phyloP scores from a whole-genome alignment of 352 stramenopile genomes.

The Globisporangium nunn region DNA sequence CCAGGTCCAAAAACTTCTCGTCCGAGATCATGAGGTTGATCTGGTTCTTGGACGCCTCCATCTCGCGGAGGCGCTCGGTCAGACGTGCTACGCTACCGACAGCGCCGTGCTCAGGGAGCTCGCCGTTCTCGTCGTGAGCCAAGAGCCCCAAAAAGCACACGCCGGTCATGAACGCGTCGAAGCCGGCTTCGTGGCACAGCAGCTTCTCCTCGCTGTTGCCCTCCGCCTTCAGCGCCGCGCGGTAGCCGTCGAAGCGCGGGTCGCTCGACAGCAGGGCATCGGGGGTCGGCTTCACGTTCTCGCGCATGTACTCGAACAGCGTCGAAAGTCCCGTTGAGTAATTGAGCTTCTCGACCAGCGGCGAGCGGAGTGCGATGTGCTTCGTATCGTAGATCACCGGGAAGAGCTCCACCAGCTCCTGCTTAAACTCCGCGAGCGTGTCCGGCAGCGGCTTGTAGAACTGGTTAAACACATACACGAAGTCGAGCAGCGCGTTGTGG shows the following conservation, averaged over 20 bases:
- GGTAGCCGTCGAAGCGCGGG: conserved; percentile 56
- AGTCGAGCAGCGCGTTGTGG: conserved; percentile 81
- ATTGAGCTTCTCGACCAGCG: conserved; percentile 36
- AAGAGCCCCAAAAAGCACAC: conserved; percentile 71
- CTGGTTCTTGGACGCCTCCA: conserved; percentile 58
- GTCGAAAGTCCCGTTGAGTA: conserved; percentile 51
- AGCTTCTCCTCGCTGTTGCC: conserved; percentile 38
- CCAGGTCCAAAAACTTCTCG: conserved; percentile 47
- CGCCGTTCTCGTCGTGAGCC: conserved; percentile 45
- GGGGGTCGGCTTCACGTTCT: conserved; percentile 46
- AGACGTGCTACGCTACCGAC: conserved; percentile 27
- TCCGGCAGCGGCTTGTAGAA: conserved; percentile 74
- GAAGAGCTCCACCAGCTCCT: conserved; percentile 59
- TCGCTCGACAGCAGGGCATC: conserved; percentile 49
- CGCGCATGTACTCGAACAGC: conserved; percentile 75
- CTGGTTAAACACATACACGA: conserved; percentile 80
- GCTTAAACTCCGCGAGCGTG: conserved; percentile 65
- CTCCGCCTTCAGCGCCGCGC: conserved; percentile 42
- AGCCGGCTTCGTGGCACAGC: conserved; percentile 79
- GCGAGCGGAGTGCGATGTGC: conserved; percentile 49
- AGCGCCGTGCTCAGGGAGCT: conserved; percentile 20
- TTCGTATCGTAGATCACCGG: conserved; percentile 80
- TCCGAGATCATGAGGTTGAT: conserved; percentile 82
- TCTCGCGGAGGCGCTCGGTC: conserved; percentile 29
- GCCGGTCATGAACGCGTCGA: conserved; percentile 81